phyloP scores from a whole-genome alignment of 345 rosid species.

The Lumnitzera racemosa region DNA sequence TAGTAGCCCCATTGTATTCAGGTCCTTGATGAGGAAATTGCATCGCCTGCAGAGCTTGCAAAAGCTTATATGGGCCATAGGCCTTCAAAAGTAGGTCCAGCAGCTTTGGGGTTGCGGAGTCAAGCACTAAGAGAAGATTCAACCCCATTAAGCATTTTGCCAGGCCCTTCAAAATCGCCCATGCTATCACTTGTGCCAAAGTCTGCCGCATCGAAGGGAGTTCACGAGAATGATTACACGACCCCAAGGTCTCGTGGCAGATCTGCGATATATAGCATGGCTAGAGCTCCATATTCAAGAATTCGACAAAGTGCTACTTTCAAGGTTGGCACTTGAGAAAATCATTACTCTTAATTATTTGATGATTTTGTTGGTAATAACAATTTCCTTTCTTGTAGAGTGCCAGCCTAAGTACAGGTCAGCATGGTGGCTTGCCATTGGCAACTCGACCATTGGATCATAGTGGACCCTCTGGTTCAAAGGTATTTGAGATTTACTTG shows the following conservation, averaged over 20 bases:
- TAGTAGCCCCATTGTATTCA: slow-evolving; percentile 24
- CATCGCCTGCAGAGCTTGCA: slow-evolving; percentile 94
- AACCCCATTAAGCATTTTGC: slow-evolving; percentile 20
- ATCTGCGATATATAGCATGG: slow-evolving; percentile 90
- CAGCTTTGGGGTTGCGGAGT: slow-evolving; percentile 35
- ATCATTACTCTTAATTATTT: neutral
- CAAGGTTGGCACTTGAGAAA: slow-evolving; percentile 38
- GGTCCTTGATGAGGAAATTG: slow-evolving; percentile 64
- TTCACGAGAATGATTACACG: slow-evolving; percentile 55
- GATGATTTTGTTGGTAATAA: slow-evolving; percentile 12
- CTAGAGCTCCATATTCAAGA: slow-evolving; percentile 79
- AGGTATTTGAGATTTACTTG: slow-evolving; percentile 7
- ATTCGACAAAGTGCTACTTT: slow-evolving; percentile 29
- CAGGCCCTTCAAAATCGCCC: slow-evolving; percentile 37
- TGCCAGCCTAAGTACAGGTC: slow-evolving; percentile 19
- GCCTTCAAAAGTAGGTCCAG: slow-evolving; percentile 62
- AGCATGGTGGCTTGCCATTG: slow-evolving; percentile 30
- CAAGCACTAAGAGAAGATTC: slow-evolving; percentile 44
- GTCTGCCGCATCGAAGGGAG: slow-evolving; percentile 35
- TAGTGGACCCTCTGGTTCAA: slow-evolving; percentile 47
- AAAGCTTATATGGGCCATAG: slow-evolving; percentile 90
- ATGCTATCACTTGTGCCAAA: slow-evolving; percentile 41
- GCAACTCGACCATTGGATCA: slow-evolving; percentile 30
- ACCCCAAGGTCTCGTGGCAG: slow-evolving; percentile 80
- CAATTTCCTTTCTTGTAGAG: slow-evolving; percentile 19